Evolutionary conservation across 1,284 basidiomycete genomes (phyloP), one percentile per base, ranked within the genome.

Genomic region (Spongiforma sp.): DNA sequence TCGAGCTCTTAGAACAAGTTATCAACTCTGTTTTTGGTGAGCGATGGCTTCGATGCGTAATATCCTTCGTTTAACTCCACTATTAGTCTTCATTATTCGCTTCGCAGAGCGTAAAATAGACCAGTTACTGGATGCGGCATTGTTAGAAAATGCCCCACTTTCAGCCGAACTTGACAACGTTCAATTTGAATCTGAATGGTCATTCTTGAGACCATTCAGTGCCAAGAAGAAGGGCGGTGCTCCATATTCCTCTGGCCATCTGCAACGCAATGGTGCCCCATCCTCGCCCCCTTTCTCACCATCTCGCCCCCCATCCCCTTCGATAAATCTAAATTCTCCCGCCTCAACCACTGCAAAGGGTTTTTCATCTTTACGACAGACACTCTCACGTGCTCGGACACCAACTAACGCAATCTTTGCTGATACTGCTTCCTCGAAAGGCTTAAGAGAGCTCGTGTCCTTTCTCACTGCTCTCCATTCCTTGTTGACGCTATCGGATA

Each of bases 151-250:
- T 72, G 87, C 93, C 34, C 86, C 95, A 0, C 82, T 92, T 19
- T 88, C 93, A 2, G 90, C 89, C 12, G 90, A 92, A 62, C 90
- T 95, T 66, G 91, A 93, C 56, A 86, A 89, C 43, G 84, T 99
- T 28, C 91, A 95, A 63, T 99, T 98, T 73, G 95, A 98, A 78
- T 95, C 94, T 12, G 97, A 99, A 68, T 99, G 97, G 96, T 91
- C 92, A 1, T 91, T 98, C 70, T 84, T 98, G 58, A 88, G 93
- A 39, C 88, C 90, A 9, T 91, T 97, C 67, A 86, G 85, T 11
- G 80, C 83, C 41, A 85, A 85, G 66, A 95, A 91, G 81, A 92
- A 89, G 76, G 67, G 77, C 63, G 79, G 75, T 30, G 66, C 73
- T n/a, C 65, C 76, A 30, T 64, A 78, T 24, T 69, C 76, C 9